Evolutionary conservation across 345 rosid species (phyloP), one percentile per base, ranked within the genome.

Genomic region (Mangifera indica): DNA sequence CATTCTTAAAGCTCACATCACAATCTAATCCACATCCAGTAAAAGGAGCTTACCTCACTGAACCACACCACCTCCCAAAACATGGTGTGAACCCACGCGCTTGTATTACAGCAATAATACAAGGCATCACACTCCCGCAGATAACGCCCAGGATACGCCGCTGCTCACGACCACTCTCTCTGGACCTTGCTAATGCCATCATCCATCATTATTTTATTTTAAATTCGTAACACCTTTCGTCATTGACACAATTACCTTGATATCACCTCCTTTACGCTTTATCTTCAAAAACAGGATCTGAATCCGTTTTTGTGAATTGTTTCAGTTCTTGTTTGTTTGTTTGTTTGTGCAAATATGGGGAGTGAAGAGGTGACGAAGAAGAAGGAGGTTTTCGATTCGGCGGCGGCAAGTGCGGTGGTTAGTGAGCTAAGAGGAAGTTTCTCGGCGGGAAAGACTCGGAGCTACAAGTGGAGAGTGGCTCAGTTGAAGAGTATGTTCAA

Each of bases 391-490:
- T 85, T 90, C 77, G 92, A 83, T n/a, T 66, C 34, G 54, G 84
- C 57, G 63, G 88, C 87, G 9, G 98, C 91, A 56, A 59, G 22
- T 67, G 63, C 60, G 54, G 24, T 94, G 58, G 77, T 87, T 75
- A 74, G 72, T 77, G 88, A 83, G 77, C 80, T 94, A 53, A 81
- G 90, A 52, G 76, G 52, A 60, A 79, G 75, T 73, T 90, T 83
- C 32, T 78, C 65, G 32, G 52, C 82, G 54, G 98, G 97, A 18
- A 87, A 79, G 34, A 94, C 98, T 64, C 80, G 90, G 60, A 89
- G 89, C 59, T 88, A 82, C 71, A 83, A 75, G 8, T 92, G 98
- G 98, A 86, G 97, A 79, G 65, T 82, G 44, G 18, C 87, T 66
- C 98, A 94, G 83, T 77, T 94, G 77, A 84, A 79, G 72, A 77